Evolutionary conservation across 192 early-diverging fungal genomes (phyloP), one percentile per base, ranked within the genome.

Genomic region (Bifiguratus adelaidae): DNA sequence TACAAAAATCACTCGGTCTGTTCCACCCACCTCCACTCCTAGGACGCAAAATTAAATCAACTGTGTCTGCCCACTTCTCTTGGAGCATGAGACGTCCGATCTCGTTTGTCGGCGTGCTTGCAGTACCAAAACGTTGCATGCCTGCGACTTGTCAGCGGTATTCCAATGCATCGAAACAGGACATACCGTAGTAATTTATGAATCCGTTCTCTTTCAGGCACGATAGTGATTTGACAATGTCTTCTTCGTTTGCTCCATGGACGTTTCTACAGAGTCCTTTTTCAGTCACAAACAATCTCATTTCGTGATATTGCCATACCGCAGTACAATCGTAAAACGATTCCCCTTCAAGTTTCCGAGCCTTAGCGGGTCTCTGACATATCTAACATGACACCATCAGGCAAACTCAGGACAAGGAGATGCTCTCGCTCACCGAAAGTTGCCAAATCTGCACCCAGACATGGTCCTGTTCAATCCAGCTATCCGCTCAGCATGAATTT

Each of bases 71-170:
- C 81, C 81, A 96, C 15, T 89, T 60, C 21, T 67, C 71, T 41
- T 76, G 61, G 24, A 99, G 60, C 47, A 93, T 68, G 0, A 77
- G 73, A 1, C 79, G 61, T 3, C 96, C 96, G 18, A 92, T 73
- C 13, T 76, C 61, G 55, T 92, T 83, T 8, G 94, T 94, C 1
- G 80, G 60, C 18, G 91, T 67, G 11, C 78, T 70, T 19, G 82
- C 68, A 3, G 90, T 92, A 22, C 96, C 96, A 55, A 99, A 99
- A 13, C 96, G 77, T 66, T 99, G 96, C 91, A 96, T 88, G n/a
- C n/a, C n/a, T n/a, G n/a, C n/a, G n/a, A n/a, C n/a, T n/a, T n/a
- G n/a, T n/a, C 1, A 61, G 37, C 41, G 19, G 15, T 30, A 13
- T 19, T 20, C 3, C n/a, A 30, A 41, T 41, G n/a, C 7, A 12